Conservation (phyloP, 2,329 filamentous ascomycete species). For the Cylindrodendrum hubeiense region DNA sequence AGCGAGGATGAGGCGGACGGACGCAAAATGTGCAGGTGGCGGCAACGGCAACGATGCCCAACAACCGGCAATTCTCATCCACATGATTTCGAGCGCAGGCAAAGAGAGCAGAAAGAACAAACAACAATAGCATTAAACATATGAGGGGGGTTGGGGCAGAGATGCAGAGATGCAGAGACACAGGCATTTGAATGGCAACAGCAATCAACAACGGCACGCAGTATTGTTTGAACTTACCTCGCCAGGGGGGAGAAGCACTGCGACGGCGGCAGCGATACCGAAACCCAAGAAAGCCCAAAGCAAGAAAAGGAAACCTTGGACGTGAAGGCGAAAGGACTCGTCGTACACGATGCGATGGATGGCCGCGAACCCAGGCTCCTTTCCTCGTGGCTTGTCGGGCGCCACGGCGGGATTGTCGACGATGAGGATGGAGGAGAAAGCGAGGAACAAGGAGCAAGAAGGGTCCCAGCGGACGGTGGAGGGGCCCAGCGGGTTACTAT, state of each 20-base stretch:
- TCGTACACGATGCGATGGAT: conserved; percentile 28
- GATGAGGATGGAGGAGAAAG: conserved; percentile 33
- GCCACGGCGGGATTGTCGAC: conserved; percentile 35
- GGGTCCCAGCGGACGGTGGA: conserved; percentile 38
- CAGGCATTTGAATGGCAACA: conserved; percentile 1
- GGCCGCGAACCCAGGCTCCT: conserved; percentile 33
- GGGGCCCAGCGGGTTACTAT: conserved; percentile 43
- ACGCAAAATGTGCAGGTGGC: conserved; percentile 28
- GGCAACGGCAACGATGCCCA: conserved; percentile 17
- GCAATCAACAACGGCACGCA: conserved; percentile 21
- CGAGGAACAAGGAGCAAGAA: conserved; percentile 26
- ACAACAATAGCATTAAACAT: conserved; percentile 25
- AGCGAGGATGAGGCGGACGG: conserved; percentile 27
- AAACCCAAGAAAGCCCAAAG: conserved; percentile 26
- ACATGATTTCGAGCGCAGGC: background rate
- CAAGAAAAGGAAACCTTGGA: conserved; percentile 27
- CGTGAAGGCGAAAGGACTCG: conserved; percentile 16
- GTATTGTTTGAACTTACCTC: conserved; percentile 39
- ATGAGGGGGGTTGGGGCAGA: conserved; percentile 9
- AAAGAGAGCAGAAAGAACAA: conserved; percentile 14
- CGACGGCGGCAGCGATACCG: conserved; percentile 27
- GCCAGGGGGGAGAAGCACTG: conserved; percentile 25
- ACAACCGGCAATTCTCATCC: conserved; percentile 26
- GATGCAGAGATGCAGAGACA: conserved; percentile 3
- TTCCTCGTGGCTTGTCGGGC: conserved; percentile 38